phyloP scores from a whole-genome alignment of 169 alveolate species.

The Eimeria tenella region DNA sequence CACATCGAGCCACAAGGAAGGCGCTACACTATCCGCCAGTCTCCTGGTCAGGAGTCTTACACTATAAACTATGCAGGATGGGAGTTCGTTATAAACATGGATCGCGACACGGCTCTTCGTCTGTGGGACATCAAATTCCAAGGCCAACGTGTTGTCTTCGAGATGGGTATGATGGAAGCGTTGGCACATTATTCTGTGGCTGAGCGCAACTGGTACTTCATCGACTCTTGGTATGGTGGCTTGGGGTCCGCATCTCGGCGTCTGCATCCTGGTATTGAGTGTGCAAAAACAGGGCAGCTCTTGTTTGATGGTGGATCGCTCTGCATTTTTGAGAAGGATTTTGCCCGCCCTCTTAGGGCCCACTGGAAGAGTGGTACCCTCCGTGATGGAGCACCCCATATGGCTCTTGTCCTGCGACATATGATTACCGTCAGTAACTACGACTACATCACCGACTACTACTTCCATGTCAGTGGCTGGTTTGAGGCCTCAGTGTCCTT shows the following conservation, averaged over 20 bases:
- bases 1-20: conserved; percentile 85
- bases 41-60: conserved; percentile 80
- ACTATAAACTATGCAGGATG: conserved; percentile 84
- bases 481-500: conserved; percentile 83
- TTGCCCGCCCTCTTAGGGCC: conserved; percentile 84
- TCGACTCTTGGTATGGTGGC: conserved; percentile 87
- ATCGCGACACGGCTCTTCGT: conserved; percentile 83
- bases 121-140: conserved; percentile 82
- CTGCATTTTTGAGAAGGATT: conserved; percentile 84
- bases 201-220: conserved; percentile 84
- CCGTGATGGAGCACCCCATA: conserved; percentile 84
- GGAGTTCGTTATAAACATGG: conserved; percentile 83
- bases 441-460: conserved; percentile 84
- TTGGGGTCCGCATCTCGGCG: conserved; percentile 85
- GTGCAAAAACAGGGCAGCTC: conserved; percentile 83
- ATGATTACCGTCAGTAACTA: conserved; percentile 86
- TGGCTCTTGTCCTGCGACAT: conserved; percentile 81
- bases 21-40: conserved; percentile 79
- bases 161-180: conserved; percentile 84
- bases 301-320: conserved; percentile 81
- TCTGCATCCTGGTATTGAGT: conserved; percentile 84
- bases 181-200: conserved; percentile 86
- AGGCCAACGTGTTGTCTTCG: conserved; percentile 84
- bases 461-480: conserved; percentile 82
- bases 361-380: conserved; percentile 85